Percentiles rank a stretch among this genome's conserved stretches.
These are phyloP conservation scores for Ottelia alismoides DNA, from an alignment of 106 monocot species.

Conservation along the genomic window DNA sequence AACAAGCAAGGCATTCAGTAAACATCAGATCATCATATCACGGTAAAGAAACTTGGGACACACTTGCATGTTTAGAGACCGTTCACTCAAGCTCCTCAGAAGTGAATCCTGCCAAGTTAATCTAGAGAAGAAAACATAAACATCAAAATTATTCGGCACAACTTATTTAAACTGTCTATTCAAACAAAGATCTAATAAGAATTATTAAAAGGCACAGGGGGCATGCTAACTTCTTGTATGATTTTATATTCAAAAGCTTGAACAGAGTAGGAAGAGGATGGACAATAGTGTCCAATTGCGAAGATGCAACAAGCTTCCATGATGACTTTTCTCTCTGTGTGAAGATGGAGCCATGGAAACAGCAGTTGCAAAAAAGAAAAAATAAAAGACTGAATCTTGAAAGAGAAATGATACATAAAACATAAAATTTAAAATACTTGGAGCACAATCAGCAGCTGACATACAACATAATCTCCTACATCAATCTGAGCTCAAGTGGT, in stretches of 20 bases:
- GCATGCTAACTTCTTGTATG: constrained; percentile 47
- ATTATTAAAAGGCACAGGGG: neutral
- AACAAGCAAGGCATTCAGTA: too few relatives aligned
- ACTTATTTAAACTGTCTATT: too few relatives aligned
- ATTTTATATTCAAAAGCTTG: constrained; percentile 43
- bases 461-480: constrained; percentile 61
- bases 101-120: constrained; percentile 56
- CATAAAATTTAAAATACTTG: too few relatives aligned
- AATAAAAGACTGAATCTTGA: too few relatives aligned
- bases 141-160: too few relatives aligned
- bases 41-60: neutral
- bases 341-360: constrained; percentile 69
- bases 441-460: constrained; percentile 67
- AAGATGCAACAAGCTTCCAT: constrained; percentile 31
- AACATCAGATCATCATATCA: neutral
- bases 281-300: constrained; percentile 18
- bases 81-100: constrained; percentile 68
- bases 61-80: constrained; percentile 42
- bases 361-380: constrained; percentile 45
- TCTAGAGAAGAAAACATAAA: neutral
- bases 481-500: constrained; percentile 32
- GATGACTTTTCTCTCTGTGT: constrained; percentile 33
- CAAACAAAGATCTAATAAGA: neutral
- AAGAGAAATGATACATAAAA: too few relatives aligned
- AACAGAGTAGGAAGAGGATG: constrained; percentile 61